Evolutionary conservation across 2,329 filamentous ascomycete genomes (phyloP), one percentile per base, ranked within the genome.

Genomic region (Xylaria multiplex): DNA sequence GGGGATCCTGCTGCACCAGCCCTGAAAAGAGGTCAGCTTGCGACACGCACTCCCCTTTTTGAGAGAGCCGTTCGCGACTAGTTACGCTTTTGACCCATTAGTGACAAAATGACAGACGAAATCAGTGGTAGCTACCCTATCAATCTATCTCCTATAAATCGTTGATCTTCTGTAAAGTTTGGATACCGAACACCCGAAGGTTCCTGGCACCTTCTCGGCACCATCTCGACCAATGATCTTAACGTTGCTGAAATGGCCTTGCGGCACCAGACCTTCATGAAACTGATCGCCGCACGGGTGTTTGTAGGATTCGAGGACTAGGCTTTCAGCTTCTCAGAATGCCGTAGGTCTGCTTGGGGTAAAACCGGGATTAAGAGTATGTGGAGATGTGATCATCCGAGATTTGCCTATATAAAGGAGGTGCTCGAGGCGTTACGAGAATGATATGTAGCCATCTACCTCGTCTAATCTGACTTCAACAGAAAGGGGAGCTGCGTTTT

Each of bases 301-400:
- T n/a, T 22, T 24, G 50, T 27, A 45, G 57, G 62, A 64, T 59
- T 32, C 22, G 7, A 27, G 19, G 13, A 50, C 48, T 35, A 43
- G n/a, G 49, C 50, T 16, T 56, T 27, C 27, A 57, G 40, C 55
- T 43, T 48, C 40, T 19, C 16, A 55, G 53, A 45, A 55, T 14
- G n/a, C 37, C 16, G 37, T 30, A 43, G 24, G 14, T 27, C 32
- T 43, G 37, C 37, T 46, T 46, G 40, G 32, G 19, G 22, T 14
- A 53, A 50, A 24, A 11, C 9, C 22, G 32, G 52, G 1, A 6
- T 27, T 6, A 52, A 27, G 43, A 27, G 6, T 14, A 60, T 59
- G 60, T 57, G 56, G 60, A 53, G 55, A n/a, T 30, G 22, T 13
- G 65, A 67, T 67, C 60, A 46, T 22, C 65, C 19, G 3, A 42